phyloP scores from a whole-genome alignment of 1,139 yeast genomes.

The Suhomyces kunorum region DNA sequence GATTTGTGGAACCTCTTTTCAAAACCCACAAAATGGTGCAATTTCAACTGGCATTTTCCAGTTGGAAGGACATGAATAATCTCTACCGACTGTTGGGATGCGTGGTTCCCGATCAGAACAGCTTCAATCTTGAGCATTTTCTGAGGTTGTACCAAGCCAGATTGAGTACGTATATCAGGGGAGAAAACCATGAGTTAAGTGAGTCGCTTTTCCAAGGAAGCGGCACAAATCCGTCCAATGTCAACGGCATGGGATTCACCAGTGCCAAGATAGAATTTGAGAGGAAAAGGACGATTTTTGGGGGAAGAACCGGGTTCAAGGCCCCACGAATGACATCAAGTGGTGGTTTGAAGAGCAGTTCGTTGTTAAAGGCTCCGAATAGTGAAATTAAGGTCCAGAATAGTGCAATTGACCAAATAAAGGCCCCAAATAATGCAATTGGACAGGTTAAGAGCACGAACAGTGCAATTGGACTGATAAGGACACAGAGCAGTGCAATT shows the following conservation, averaged over 20 bases:
- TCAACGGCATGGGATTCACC: slow-evolving; percentile 13
- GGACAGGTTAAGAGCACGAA: too few species aligned
- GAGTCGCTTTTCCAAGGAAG: background rate
- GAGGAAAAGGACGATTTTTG: slow-evolving; percentile 1
- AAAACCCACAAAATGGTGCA: slow-evolving; percentile 10
- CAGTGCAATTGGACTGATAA: too few species aligned
- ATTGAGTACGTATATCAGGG: slow-evolving; percentile 16
- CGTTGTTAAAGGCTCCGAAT: background rate
- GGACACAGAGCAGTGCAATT: too few species aligned
- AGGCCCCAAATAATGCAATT: too few species aligned
- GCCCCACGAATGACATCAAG: slow-evolving; percentile 12
- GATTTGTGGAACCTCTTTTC: slow-evolving; percentile 28
- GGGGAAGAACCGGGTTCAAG: slow-evolving; percentile 2
- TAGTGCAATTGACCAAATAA: background rate
- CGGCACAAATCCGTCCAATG: slow-evolving; percentile 8
- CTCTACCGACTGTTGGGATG: slow-evolving; percentile 22
- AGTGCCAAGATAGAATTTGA: slow-evolving; percentile 17
- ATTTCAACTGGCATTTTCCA: slow-evolving; percentile 23
- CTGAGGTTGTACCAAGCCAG: slow-evolving; percentile 15
- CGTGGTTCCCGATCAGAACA: slow-evolving; percentile 1
- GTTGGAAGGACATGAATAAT: slow-evolving; percentile 16
- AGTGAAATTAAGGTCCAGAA: too few species aligned
- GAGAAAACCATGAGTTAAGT: slow-evolving; percentile 13
- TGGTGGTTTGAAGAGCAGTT: too few species aligned
- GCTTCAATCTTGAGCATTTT: slow-evolving; percentile 13